Percentiles rank a stretch among this genome's conserved stretches.
Evolutionary conservation across 768 basidiomycete genomes (phyloP).

Genomic region (Mycena vitilis): DNA sequence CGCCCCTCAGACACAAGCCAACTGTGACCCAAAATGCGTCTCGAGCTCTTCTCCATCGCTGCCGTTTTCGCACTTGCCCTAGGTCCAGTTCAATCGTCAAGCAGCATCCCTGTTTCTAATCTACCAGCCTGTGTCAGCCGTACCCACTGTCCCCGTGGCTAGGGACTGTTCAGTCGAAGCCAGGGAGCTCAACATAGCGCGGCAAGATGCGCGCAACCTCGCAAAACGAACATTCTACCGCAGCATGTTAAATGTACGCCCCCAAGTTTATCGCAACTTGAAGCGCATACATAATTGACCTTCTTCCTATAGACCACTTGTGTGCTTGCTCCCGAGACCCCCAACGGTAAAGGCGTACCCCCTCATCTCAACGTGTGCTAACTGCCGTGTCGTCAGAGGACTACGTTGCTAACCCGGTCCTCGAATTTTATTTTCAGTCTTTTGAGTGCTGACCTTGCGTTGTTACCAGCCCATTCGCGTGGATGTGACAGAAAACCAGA

Average conservation of each 20-base stretch:
- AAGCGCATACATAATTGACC: constrained; percentile 2
- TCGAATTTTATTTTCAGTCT: not conserved
- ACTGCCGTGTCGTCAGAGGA: constrained; percentile 14
- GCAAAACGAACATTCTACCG: constrained; percentile 37
- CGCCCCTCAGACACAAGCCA: not conserved
- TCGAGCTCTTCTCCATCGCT: constrained; percentile 24
- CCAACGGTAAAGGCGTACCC: constrained; percentile 25
- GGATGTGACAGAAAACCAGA: constrained; percentile 44
- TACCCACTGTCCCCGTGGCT: constrained; percentile 32
- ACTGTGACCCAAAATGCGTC: constrained; percentile 21
- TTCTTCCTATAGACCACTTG: constrained; percentile 36
- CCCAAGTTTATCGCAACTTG: not conserved
- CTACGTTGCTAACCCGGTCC: constrained; percentile 36
- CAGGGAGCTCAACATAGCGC: constrained; percentile 6
- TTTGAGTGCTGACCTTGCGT: not conserved
- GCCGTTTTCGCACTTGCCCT: constrained; percentile 23
- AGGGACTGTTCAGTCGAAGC: not conserved
- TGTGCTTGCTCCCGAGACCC: constrained; percentile 39
- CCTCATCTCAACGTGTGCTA: not conserved
- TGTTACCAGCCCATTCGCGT: constrained; percentile 38
- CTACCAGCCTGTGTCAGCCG: constrained; percentile 12
- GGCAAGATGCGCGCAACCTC: constrained; percentile 36
- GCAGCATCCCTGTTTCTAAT: not conserved
- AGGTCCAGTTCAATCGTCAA: constrained; percentile 18
- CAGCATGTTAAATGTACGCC: constrained; percentile 38